phyloP scores from a whole-genome alignment of 2,329 filamentous ascomycete species.

The Botrytis paeoniae region DNA sequence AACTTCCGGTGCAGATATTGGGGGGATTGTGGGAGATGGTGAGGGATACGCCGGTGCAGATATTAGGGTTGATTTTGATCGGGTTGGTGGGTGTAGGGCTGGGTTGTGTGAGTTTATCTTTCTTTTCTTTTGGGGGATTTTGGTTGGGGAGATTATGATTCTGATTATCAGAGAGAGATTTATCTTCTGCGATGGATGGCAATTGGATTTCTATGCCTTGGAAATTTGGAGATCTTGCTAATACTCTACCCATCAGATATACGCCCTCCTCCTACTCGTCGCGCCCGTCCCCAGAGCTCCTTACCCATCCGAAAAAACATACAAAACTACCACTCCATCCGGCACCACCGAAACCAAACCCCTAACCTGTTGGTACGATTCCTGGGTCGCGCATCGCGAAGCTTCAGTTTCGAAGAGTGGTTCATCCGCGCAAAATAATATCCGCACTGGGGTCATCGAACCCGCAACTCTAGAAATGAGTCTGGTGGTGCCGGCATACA shows the following conservation, averaged over 20 bases:
- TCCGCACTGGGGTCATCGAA: constrained; percentile 57
- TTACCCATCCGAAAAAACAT: constrained; percentile 77
- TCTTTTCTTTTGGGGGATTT: constrained; percentile 9
- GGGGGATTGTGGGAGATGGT: constrained; percentile 3
- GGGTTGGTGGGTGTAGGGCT: constrained; percentile 4
- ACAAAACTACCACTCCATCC: constrained; percentile 69
- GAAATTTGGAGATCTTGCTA: not conserved
- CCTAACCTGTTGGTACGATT: constrained; percentile 85
- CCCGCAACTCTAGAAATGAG: constrained; percentile 81
- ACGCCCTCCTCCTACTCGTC: constrained; percentile 66
- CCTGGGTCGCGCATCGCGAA: constrained; percentile 61
- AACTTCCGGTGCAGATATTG: not conserved
- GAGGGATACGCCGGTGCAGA: not conserved
- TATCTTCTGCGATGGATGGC: not conserved
- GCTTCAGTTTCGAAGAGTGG: constrained; percentile 40
- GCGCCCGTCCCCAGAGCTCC: constrained; percentile 77
- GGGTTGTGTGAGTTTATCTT: not conserved
- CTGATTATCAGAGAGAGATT: not conserved
- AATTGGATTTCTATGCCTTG: not conserved
- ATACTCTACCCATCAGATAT: constrained; percentile 50
- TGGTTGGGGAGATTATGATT: no score
- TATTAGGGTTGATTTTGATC: constrained; percentile 2
- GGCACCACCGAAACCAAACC: constrained; percentile 55
- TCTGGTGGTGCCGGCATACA: constrained; percentile 92
- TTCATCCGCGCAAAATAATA: constrained; percentile 27